These are phyloP conservation scores for Teratosphaeria viscida DNA, from an alignment of 2,329 filamentous ascomycete species.

Conservation along the genomic window DNA sequence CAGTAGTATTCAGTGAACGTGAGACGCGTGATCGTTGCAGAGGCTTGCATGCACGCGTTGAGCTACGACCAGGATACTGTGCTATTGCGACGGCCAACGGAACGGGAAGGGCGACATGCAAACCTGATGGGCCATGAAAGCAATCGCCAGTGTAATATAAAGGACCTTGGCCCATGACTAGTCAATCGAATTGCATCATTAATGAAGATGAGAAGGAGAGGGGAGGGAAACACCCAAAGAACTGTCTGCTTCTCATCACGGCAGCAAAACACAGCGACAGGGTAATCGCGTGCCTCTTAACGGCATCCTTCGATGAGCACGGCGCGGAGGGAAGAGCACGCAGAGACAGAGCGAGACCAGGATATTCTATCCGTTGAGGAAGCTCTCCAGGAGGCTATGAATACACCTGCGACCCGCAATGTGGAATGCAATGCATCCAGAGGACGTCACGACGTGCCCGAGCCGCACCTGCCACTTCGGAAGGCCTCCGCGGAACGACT, in stretches of 20 bases:
- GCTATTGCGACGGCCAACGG: neutral
- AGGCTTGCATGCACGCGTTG: neutral
- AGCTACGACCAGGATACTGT: neutral
- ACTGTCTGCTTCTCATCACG: neutral
- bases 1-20: neutral
- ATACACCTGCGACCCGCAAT: conserved; percentile 3
- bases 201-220: neutral
- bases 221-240: neutral
- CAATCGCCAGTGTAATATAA: neutral
- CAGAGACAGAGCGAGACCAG: conserved; percentile 4
- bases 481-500: conserved; percentile 33
- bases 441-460: conserved; percentile 37
- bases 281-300: neutral
- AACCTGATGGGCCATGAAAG: neutral
- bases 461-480: conserved; percentile 32
- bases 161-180: neutral
- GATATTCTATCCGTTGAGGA: conserved; percentile 14
- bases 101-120: neutral
- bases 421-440: conserved; percentile 60
- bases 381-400: conserved; percentile 18
- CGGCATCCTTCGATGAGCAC: conserved; percentile 2
- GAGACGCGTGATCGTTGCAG: neutral
- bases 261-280: neutral
- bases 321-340: neutral
- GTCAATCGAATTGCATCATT: neutral